Base-by-base conservation (phyloP, 192 early-diverging fungal species). In the Endogone sp. region DNA sequence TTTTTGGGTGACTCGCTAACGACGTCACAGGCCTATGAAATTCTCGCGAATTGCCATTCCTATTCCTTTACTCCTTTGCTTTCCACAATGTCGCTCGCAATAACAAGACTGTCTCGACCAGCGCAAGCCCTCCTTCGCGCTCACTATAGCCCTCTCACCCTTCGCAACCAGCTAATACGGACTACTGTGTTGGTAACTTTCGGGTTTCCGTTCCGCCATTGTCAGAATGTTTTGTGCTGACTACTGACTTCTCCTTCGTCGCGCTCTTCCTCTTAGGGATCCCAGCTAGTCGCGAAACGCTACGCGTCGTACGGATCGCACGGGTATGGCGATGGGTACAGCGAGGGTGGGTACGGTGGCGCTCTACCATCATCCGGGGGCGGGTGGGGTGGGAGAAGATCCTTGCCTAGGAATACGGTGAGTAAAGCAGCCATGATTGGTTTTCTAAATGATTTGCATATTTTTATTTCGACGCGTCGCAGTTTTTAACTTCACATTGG, bases 401-500 rank as follows among this genome's bases (percentile, higher is more conserved):
- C 80, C 4, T 65, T 84, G 30, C 82, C 82, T n/a, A 70, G 81
- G 27, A 84, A 84, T 63, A 84, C 82, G 29, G 82, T 80, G 78
- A 62, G 63, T 21, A 31, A 4, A 22, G 16, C 27, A 64, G 24
- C 6, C 60, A 54, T 2, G 29, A 6, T 3, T 20, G 6, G 67
- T 32, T 24, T 0, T 26, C 29, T 32, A 16, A 21, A 27, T 61
- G 2, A 22, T 24, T 30, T 16, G 2, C 10, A 58, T 10, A 57
- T 44, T 20, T 16, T 58, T 24, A 27, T 30, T 44, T 21, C 37
- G 37, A 26, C 2, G 30, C 11, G 27, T 21, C 57, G 10, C 21
- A n/a, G 22, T 23, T 16, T 55, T 28, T 61, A 13, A 4, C 55
- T 60, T 29, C 6, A 2, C 20, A 21, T 49, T 6, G 24, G 22